Evolutionary conservation across 352 stramenopile species (phyloP), one percentile per base, ranked within the genome.

Genomic region (Albugo laibachii): DNA sequence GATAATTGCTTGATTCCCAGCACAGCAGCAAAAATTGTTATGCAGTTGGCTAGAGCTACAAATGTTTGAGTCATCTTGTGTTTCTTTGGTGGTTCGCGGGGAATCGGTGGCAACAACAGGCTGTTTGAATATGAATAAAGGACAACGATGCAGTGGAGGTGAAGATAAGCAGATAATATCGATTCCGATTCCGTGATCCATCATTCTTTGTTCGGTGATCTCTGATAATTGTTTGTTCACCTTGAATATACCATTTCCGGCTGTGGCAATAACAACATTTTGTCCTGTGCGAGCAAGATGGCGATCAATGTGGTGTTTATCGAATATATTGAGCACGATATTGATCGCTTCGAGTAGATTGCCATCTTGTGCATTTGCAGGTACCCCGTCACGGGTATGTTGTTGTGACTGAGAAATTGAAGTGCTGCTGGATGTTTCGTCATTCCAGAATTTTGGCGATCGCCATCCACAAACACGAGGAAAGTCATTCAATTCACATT

Each of bases 341-440:
- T 99, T 99, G 61, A 99, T 95, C 4, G 95, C 93, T 69, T 99
- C 94, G 1, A 99, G 61, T 38, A 97, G 72, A 61, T 99, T 99
- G 0, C 95, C 95, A 53, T 98, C 80, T 21, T 78, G 76, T 48
- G 94, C 92, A 35, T 76, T 80, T 12, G 86, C 92, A 13, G 93
- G 93, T 5, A 95, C 68, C 14, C 85, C 80, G 19, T 55, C 56
- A 8, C 54, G 69, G 70, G 72, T 83, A 39, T 80, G 62, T 8
- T 82, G 63, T 16, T 71, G 76, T 13, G 19, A 13, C 16, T 19
- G 16, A 24, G 38, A 8, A 24, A 10, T 19, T 8, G 8, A 19
- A 24, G 38, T 24, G 16, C 3, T 14, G 36, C 36, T 43, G 16
- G 16, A 3, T 43, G 38, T 10, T 19, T 24, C 3, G 8, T 19